A percentile compares a stretch with the other conserved stretches of the same genome.
phyloP scores from a whole-genome alignment of 495 filamentous ascomycete species.

The Aspergillus panamensis region DNA sequence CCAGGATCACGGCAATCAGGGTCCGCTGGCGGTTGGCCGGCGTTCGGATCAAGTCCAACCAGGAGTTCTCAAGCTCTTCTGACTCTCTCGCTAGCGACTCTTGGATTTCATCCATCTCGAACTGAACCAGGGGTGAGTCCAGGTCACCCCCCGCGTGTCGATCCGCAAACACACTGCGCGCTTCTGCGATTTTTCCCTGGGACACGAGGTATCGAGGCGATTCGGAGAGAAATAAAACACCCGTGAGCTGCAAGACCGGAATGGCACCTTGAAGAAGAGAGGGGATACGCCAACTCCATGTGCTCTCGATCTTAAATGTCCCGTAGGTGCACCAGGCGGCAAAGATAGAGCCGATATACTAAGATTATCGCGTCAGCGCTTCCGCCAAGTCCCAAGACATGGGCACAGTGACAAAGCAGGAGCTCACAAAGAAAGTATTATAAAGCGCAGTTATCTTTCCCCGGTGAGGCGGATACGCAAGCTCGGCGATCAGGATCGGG shows the following conservation, averaged over 20 bases:
- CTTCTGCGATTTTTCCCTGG: background rate
- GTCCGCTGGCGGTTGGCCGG: background rate
- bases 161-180: conserved; percentile 14
- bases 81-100: background rate
- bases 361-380: background rate
- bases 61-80: background rate
- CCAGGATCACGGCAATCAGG: background rate
- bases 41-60: background rate
- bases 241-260: background rate
- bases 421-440: background rate
- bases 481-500: conserved; percentile 1
- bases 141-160: conserved; percentile 20
- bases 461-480: conserved; percentile 1
- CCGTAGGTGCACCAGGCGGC: conserved; percentile 1
- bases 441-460: background rate
- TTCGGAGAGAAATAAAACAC: background rate
- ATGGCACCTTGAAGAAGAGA: background rate
- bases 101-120: conserved; percentile 18
- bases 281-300: background rate
- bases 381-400: too few species aligned
- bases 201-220: background rate
- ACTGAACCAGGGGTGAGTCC: conserved; percentile 5
- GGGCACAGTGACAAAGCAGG: background rate
- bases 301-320: background rate
- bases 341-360: background rate